Base-by-base conservation (phyloP, 495 filamentous ascomycete genomes). In the Coniosporium apollinis region DNA sequence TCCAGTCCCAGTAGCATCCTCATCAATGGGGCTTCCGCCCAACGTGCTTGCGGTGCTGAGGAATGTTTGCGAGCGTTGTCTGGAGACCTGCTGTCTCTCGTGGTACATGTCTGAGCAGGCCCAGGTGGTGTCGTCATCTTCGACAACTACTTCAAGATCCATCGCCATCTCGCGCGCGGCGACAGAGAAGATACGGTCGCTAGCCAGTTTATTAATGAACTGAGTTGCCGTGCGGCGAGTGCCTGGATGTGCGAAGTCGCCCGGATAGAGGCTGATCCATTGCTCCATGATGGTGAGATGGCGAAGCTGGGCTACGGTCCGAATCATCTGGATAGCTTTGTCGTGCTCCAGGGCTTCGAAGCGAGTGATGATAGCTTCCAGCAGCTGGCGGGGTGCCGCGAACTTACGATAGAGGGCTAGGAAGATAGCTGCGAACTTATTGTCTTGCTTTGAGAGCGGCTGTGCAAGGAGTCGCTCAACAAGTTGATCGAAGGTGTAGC, bases 341-440 rank as follows among this genome's bases (percentile, higher is more conserved):
- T 68, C 62, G 5, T 64, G 64, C 34, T 67, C 74, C 19, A 57
- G 25, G 5, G 46, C 49, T 14, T 87, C 77, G 43, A 94, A 80
- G 6, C 82, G 77, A 37, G 60, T 58, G 18, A 85, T 58, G 41
- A 96, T 73, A 11, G 77, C 70, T 24, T 67, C 66, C 24, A 96
- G 66, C 2, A 97, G 66, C 25, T 76, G 66, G 10, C 65, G 63
- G 0, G 89, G 89, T 3, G 87, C 67, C 3, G 84, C 79, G 41
- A 97, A 94, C 56, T 86, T 92, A 34, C 89, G 79, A 51, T 94
- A 94, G n/a, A 96, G 66, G 39, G 85, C 91, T 14, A 96, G 61
- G 48, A 96, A 96, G 6, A 86, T 76, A 19, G 77, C 69, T 13
- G 66, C 65, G 54, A 94, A 96, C 51, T 91, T 93, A 14, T 67